Base-by-base conservation (phyloP, 306 rosid species). In the Vigna reflexopilosa region DNA sequence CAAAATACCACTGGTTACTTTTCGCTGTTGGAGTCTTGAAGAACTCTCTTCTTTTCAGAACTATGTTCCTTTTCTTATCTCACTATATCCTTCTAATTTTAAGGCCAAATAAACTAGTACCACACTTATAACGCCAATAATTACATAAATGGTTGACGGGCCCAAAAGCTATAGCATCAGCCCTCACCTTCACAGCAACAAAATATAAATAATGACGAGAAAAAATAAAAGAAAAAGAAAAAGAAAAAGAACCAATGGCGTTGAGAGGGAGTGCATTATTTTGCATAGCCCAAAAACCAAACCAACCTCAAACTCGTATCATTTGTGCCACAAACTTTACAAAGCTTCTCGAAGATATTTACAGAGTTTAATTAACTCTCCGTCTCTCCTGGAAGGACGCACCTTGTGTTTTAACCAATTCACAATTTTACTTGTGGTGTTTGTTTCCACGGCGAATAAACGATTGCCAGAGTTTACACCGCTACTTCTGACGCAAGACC, bases 291-390 rank as follows among this genome's bases (percentile, higher is more conserved):
- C 76, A 30, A 73, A 84, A 82, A 48, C 1, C 72, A 86, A 83
- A 59, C 86, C 79, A 87, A 78, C 58, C 80, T 30, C 83, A 88
- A 80, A 71, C 82, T 64, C 79, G 55, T 51, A 70, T 77, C 32
- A 74, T 76, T 72, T 50, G 61, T 84, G 42, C 28, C 80, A 85
- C 85, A 85, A 84, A 84, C 64, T 84, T 74, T 77, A 82, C 89
- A 85, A 80, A 70, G 77, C 77, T 83, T 77, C 81, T 85, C 82
- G 77, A 19, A 73, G 85, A 85, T 90, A 90, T 89, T 85, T 87
- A 93, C 96, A 89, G 71, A 65, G 64, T 70, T 40, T 2, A 59
- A 45, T 45, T 1, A 59, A 20, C 47, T 59, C 75, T 40, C 50
- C 73, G 22, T 50, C 47, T 74, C 77, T 59, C 73, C 61, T 52